Base-by-base conservation (phyloP, 306 rosid genomes). In the Dalbergia cochinchinensis region DNA sequence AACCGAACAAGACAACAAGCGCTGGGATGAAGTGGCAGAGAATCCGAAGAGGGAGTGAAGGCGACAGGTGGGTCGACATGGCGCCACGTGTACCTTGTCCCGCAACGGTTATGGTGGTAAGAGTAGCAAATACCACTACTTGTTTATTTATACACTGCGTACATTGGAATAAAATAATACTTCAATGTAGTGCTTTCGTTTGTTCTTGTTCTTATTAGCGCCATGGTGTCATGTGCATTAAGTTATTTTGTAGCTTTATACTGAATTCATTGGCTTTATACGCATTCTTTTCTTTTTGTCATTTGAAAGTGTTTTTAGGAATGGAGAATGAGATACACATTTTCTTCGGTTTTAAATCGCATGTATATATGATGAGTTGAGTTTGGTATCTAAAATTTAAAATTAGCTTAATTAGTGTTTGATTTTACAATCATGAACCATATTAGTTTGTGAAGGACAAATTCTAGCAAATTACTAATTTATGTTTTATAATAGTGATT, bases 21-120 rank as follows among this genome's bases (percentile, higher is more conserved):
- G 77, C 84, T 69, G 71, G 58, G 37, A 78, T 57, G 84, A 83
- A 80, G 71, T 82, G 73, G 83, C 50, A 78, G 87, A 88, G 95
- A 86, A 91, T 89, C 91, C 92, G 48, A 88, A 74, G 95, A 44
- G 61, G 76, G 82, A 65, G 80, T 80, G 89, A 77, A 64, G 64
- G 50, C 12, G 92, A 91, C 91, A 89, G 84, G 82, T 90, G 92
- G 90, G 60, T 75, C 1, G 65, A 35, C 19, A 45, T 9, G 18
- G 1, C 4, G 88, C 81, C 96, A 93, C 93, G 88, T 91, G 86
- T 89, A 42, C 67, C 35, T 34, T 47, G 4, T 0, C 19, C 54
- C 53, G 3, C 76, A 91, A 93, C 99, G 96, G 96, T 89, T 78
- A 80, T 42, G 10, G 11, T 42, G 11, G 47, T 1, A 42, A 42